Evolutionary conservation across 2,329 filamentous ascomycete genomes (phyloP), one percentile per base, ranked within the genome.

Genomic region (Neonectria coccinea): DNA sequence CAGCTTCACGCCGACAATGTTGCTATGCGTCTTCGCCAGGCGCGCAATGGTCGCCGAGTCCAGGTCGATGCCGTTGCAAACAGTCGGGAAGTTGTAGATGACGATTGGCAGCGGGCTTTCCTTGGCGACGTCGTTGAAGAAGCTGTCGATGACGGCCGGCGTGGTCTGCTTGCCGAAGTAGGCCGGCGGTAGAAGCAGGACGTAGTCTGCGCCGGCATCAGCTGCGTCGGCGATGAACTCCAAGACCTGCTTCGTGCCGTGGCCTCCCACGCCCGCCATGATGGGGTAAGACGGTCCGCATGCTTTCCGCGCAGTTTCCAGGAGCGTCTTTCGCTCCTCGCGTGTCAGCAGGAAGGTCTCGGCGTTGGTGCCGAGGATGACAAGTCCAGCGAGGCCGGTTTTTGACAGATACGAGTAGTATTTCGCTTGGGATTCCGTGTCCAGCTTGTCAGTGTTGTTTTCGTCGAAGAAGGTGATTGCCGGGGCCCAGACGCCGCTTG

Each of bases 231-330:
- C 69, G 63, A 89, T 83, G 65, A 84, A 85, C 74, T 90, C 86
- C 5, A 89, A 80, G 5, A 88, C 86, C 75, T 91, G 89, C 66
- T 84, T 83, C 7, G 87, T 90, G 5, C 86, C 89, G 75, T 91
- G 89, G 2, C 86, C 88, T 25, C 88, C 84, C 5, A 89, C 86
- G 18, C 89, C 89, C 79, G 55, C 94, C 84, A 96, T 94, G 68
- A 97, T 85, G 36, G 94, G 94, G 78, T 94, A 97, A 76, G 94
- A 90, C 0, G 93, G 92, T 0, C 94, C 94, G 42, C 96, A 91
- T 62, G 88, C 88, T 74, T 92, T 91, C 52, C 94, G 88, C 78
- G 89, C 89, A 3, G 85, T 80, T 41, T 80, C 75, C n/a, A 92
- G 80, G 2, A 91, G 81, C 42, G 81, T 79, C 57, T 79, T 80